phyloP scores from a whole-genome alignment of 352 stramenopile genomes.

The Pythium volutum region DNA sequence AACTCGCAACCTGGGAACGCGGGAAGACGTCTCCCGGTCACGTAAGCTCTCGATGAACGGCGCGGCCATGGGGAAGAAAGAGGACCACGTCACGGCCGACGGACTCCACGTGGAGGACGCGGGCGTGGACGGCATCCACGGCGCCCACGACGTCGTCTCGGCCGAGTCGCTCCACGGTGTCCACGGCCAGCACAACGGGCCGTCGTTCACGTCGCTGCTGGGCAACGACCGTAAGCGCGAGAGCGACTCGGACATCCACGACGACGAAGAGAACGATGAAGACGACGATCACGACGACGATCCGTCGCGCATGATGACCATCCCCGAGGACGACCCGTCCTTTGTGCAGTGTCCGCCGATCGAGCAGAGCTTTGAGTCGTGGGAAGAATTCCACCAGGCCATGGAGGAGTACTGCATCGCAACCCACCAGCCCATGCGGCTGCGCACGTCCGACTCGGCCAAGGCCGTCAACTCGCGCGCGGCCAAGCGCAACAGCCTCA shows the following conservation, averaged over 20 bases:
- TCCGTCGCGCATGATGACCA: constrained; percentile 38
- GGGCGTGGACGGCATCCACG: constrained; percentile 12
- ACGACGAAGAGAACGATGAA: constrained; percentile 42
- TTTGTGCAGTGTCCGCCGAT: constrained; percentile 69
- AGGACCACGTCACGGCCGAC: constrained; percentile 21
- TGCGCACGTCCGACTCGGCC: constrained; percentile 78
- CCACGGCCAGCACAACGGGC: constrained; percentile 25
- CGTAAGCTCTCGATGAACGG: constrained; percentile 9
- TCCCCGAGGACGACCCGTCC: constrained; percentile 55
- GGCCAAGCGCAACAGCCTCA: constrained; percentile 80
- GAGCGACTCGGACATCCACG: constrained; percentile 51
- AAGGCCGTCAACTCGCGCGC: constrained; percentile 75
- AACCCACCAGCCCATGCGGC: constrained; percentile 76
- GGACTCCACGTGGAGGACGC: constrained; percentile 16
- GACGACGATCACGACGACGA: constrained; percentile 45
- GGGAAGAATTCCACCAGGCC: constrained; percentile 76
- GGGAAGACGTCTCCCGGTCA: not conserved
- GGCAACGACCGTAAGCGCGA: constrained; percentile 59
- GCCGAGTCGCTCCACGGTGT: constrained; percentile 27
- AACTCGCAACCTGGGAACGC: not conserved
- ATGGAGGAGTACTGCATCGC: constrained; percentile 77
- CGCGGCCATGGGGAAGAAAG: constrained; percentile 13
- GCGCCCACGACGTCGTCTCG: constrained; percentile 18
- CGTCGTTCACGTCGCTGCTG: constrained; percentile 53
- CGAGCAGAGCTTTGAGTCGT: constrained; percentile 78